phyloP scores from a whole-genome alignment of 169 alveolate species.

The Eimeria maxima region DNA sequence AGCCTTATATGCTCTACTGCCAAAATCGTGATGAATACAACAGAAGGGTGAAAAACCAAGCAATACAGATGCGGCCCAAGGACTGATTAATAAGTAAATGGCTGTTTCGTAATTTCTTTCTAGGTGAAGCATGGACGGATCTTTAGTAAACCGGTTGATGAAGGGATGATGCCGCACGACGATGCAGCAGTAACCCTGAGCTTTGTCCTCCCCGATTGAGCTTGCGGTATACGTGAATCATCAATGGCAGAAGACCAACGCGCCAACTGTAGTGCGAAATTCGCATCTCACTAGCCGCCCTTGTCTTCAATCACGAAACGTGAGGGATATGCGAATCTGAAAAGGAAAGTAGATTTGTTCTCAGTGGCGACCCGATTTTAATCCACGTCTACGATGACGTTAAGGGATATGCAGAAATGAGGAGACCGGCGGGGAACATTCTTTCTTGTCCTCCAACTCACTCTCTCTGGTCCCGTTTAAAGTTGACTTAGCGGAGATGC shows the following conservation, averaged over 20 bases:
- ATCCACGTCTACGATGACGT: neutral
- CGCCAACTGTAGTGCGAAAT: neutral
- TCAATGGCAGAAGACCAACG: neutral
- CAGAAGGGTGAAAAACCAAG: conserved; percentile 83
- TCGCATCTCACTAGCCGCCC: neutral
- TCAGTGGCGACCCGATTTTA: neutral
- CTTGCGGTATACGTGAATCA: neutral
- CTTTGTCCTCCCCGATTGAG: neutral
- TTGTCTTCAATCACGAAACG: conserved; percentile 8
- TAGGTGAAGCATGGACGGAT: neutral
- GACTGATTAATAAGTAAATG: conserved; percentile 23
- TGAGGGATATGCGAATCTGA: neutral
- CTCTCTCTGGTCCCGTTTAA: neutral
- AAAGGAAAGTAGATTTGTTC: neutral
- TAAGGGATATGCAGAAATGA: neutral
- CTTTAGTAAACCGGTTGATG: neutral
- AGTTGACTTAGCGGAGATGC: neutral
- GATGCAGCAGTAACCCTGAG: neutral
- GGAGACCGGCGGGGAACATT: neutral
- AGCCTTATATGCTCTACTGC: conserved; percentile 96
- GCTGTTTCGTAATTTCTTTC: neutral
- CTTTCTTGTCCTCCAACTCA: neutral
- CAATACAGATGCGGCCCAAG: conserved; percentile 83
- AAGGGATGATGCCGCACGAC: neutral
- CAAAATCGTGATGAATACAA: conserved; percentile 96